Conservation (phyloP, 2,329 filamentous ascomycete genomes). For the Colletotrichum zoysiae region DNA sequence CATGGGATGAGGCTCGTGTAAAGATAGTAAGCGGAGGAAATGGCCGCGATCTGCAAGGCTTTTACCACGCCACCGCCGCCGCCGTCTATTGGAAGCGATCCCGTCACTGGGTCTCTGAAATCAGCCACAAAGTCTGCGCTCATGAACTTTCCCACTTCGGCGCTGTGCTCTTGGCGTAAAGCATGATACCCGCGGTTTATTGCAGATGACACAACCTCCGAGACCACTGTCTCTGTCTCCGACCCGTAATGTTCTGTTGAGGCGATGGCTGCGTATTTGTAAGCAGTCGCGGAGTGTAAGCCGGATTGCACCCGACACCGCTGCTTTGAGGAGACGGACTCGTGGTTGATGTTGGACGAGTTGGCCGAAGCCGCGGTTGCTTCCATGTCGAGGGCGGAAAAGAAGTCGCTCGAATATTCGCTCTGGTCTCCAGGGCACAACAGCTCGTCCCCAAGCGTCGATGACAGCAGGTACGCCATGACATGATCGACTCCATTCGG, state of each 20-base stretch:
- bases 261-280: not conserved
- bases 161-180: not conserved
- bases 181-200: not conserved
- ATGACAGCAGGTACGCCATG: not conserved
- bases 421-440: not conserved
- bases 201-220: not conserved
- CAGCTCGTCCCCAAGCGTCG: not conserved
- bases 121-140: not conserved
- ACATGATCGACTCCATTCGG: not conserved
- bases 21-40: slow-evolving; percentile 26
- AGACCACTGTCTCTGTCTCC: not conserved
- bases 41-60: slow-evolving; percentile 22
- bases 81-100: not conserved
- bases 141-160: not conserved
- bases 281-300: not conserved
- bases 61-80: not conserved
- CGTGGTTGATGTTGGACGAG: not conserved
- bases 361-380: not conserved
- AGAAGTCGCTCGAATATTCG: not conserved
- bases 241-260: not conserved
- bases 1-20: slow-evolving; percentile 26
- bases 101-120: not conserved
- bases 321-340: not conserved
- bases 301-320: not conserved
- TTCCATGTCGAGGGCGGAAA: not conserved